Conservation (phyloP, 371 early-diverging fungal genomes). For the Fennellomyces sp. region DNA sequence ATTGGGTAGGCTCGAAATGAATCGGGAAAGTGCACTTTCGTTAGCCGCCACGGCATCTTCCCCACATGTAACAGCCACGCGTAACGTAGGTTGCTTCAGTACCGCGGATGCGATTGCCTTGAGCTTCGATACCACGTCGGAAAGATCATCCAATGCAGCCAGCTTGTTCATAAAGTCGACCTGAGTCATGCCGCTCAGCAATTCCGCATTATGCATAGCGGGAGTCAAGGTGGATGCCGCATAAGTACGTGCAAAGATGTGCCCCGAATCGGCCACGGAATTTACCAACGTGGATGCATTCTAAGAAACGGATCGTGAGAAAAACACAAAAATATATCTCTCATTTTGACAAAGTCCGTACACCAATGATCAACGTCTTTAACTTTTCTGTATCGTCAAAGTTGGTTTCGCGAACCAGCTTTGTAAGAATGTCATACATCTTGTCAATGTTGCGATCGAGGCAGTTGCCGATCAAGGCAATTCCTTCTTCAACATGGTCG, state of each 20-base stretch:
- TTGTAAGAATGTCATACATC: slow-evolving; percentile 76
- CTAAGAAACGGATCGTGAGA: slow-evolving; percentile 19
- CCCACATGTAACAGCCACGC: slow-evolving; percentile 73
- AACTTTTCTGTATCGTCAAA: slow-evolving; percentile 78
- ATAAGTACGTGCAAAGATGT: slow-evolving; percentile 79
- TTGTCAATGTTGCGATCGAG: slow-evolving; percentile 75
- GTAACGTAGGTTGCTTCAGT: slow-evolving; percentile 59
- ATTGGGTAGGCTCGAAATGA: slow-evolving; percentile 52
- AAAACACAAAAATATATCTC: slow-evolving; percentile 3
- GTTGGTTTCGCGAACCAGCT: slow-evolving; percentile 74
- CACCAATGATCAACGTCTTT: slow-evolving; percentile 73
- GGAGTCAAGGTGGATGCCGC: slow-evolving; percentile 72
- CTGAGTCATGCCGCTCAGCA: slow-evolving; percentile 78
- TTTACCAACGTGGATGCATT: slow-evolving; percentile 76
- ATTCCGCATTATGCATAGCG: slow-evolving; percentile 60
- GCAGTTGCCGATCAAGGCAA: slow-evolving; percentile 64
- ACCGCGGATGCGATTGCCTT: slow-evolving; percentile 59
- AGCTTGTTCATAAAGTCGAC: slow-evolving; percentile 79
- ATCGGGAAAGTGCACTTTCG: slow-evolving; percentile 53
- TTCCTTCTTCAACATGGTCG: slow-evolving; percentile 60
- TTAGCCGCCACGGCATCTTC: slow-evolving; percentile 63
- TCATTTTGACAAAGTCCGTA: slow-evolving; percentile 25
- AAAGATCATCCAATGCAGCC: slow-evolving; percentile 60
- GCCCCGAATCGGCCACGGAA: slow-evolving; percentile 85
- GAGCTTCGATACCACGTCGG: slow-evolving; percentile 63